phyloP scores from a whole-genome alignment of 345 rosid genomes.

The Lumnitzera littorea region DNA sequence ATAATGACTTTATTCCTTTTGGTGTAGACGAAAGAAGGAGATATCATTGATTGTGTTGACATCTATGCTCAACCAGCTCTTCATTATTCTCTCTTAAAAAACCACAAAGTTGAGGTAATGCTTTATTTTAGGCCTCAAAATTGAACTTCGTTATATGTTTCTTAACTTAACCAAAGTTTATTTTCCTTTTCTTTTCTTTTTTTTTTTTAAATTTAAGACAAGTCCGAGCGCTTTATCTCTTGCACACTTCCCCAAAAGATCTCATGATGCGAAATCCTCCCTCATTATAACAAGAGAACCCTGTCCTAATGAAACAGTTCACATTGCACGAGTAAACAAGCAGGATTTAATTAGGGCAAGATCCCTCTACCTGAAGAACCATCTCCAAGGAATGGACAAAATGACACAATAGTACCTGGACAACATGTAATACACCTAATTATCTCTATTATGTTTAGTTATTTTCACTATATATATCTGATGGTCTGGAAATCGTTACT shows the following conservation, averaged over 20 bases:
- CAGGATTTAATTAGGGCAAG: neutral
- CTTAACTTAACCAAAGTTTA: too few relatives aligned
- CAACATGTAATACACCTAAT: too few relatives aligned
- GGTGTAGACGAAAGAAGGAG: conserved; percentile 2
- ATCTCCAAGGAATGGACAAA: too few relatives aligned
- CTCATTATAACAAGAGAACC: neutral
- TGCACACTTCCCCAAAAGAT: too few relatives aligned
- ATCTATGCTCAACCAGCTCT: neutral
- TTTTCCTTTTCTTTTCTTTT: too few relatives aligned
- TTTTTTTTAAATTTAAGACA: too few relatives aligned
- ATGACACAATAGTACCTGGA: too few relatives aligned
- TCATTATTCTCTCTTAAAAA: conserved; percentile 4
- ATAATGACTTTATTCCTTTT: neutral
- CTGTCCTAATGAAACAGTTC: conserved; percentile 1
- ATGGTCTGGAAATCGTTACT: too few relatives aligned
- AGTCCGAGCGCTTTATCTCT: too few relatives aligned
- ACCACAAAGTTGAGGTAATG: neutral
- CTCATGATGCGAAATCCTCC: neutral
- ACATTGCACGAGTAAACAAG: conserved; percentile 4
- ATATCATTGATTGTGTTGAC: conserved; percentile 2
- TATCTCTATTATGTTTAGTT: too few relatives aligned
- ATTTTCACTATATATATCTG: too few relatives aligned
- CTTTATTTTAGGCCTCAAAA: neutral
- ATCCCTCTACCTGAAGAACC: neutral
- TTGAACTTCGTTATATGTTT: neutral